Evolutionary conservation across 345 rosid genomes (phyloP), one percentile per base, ranked within the genome.

Genomic region (Dipteronia dyeriana): DNA sequence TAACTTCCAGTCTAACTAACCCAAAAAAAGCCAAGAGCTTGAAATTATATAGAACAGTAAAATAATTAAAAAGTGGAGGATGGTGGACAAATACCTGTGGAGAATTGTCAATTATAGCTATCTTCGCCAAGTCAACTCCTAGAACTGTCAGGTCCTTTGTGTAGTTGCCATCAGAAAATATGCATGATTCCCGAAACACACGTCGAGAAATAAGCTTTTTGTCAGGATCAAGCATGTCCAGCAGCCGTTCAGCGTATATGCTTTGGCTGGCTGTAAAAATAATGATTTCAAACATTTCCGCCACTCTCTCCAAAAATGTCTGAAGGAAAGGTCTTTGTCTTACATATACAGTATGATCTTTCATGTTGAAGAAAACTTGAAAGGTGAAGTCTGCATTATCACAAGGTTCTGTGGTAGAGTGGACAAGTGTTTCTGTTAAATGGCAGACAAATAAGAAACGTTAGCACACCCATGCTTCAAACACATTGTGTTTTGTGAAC

Each of bases 261-360:
- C 95, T 91, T 82, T 90, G 97, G 82, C 97, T 94, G 25, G 97
- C 98, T 12, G 98, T 94, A 76, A 94, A 91, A 82, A 94, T 86
- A 39, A 91, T 83, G 45, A 94, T 86, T 77, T 89, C 91, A 84
- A 94, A 94, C 91, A 94, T 82, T 69, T 92, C 97, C 10, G 88
- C 97, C 66, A 87, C 97, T 86, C 90, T 91, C 88, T 92, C 90
- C 90, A 94, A 86, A 90, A 94, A 94, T 73, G 74, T 83, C 66
- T 82, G 84, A 65, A 92, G 91, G 86, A 91, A 78, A 78, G 98
- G 98, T 89, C 98, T 90, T 82, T 90, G 85, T 79, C 84, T 94
- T 68, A 94, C 98, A 70, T 90, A 91, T 19, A 94, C 94, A 2
- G 85, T 89, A 76, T 90, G 93, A 77, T 92, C 98, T 88, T 88